phyloP scores from a whole-genome alignment of 192 early-diverging fungal genomes.

The Phycomyces nitens region DNA sequence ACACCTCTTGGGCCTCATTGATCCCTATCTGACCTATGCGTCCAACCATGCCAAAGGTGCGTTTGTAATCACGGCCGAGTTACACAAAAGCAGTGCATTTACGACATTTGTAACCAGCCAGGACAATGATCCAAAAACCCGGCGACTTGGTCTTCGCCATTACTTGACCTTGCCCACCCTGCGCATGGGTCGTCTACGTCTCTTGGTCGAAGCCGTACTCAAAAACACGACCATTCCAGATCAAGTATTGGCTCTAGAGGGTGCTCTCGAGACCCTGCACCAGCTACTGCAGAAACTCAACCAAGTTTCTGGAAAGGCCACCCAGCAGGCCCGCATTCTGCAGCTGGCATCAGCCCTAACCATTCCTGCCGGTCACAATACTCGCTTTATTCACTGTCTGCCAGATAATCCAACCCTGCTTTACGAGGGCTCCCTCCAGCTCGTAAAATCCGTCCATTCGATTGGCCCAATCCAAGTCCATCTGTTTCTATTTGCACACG shows the following conservation, averaged over 20 bases:
- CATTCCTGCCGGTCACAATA: background rate
- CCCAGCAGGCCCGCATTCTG: background rate
- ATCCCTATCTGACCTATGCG: slow-evolving; percentile 15
- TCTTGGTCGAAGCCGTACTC: slow-evolving; percentile 16
- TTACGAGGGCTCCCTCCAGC: slow-evolving; percentile 9
- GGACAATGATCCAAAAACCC: background rate
- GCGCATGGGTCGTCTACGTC: slow-evolving; percentile 16
- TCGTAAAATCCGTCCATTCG: background rate
- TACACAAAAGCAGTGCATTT: slow-evolving; percentile 3
- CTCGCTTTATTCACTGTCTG: background rate
- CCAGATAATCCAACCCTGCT: slow-evolving; percentile 1
- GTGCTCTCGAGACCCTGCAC: slow-evolving; percentile 4
- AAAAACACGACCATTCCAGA: slow-evolving; percentile 9
- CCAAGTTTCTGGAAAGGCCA: background rate
- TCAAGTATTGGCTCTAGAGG: background rate
- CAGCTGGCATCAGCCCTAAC: background rate
- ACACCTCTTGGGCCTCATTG: slow-evolving; percentile 5
- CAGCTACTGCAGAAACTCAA: slow-evolving; percentile 14
- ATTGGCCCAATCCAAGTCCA: background rate
- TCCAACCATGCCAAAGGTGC: slow-evolving; percentile 5
- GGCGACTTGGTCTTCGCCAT: slow-evolving; percentile 16
- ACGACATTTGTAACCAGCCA: background rate
- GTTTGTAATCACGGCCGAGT: slow-evolving; percentile 14
- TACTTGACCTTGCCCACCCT: slow-evolving; percentile 16
- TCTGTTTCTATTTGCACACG: slow-evolving; percentile 24